These are phyloP conservation scores for Dothistroma pini DNA, from an alignment of 2,329 filamentous ascomycete species.

Conservation along the genomic window DNA sequence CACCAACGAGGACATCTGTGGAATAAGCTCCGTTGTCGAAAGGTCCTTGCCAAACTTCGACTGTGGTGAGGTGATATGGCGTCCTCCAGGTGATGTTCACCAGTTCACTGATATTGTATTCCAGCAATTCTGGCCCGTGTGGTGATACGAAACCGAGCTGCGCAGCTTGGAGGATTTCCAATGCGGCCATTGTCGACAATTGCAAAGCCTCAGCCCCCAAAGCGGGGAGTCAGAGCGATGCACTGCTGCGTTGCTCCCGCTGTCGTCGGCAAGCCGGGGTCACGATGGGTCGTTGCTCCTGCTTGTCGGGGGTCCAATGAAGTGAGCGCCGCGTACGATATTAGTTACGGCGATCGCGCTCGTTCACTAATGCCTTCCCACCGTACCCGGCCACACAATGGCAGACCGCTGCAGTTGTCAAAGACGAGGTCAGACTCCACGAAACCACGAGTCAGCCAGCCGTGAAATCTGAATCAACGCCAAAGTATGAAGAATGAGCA, in stretches of 20 bases:
- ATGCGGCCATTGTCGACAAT: background rate
- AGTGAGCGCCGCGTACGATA: background rate
- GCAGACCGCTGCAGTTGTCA: background rate
- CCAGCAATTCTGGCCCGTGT: background rate
- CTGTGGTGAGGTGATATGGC: conserved; percentile 15
- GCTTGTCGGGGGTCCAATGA: background rate
- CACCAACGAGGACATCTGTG: conserved; percentile 15
- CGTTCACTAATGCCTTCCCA: background rate
- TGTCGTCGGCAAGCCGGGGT: background rate
- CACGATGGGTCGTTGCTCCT: background rate
- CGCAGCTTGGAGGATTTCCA: background rate
- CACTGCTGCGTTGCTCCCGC: background rate
- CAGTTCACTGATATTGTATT: conserved; percentile 8
- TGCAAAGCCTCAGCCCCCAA: background rate
- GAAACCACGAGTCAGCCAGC: background rate
- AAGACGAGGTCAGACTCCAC: background rate
- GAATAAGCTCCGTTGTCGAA: conserved; percentile 15
- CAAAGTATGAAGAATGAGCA: background rate
- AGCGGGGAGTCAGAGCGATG: background rate
- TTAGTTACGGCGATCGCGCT: background rate
- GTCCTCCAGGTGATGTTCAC: conserved; percentile 19
- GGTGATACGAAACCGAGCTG: background rate
- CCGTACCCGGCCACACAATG: background rate
- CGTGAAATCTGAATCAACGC: background rate
- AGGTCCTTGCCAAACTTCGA: conserved; percentile 16